phyloP scores from a whole-genome alignment of 371 early-diverging fungal genomes.

The Syncephalastrum monosporum region DNA sequence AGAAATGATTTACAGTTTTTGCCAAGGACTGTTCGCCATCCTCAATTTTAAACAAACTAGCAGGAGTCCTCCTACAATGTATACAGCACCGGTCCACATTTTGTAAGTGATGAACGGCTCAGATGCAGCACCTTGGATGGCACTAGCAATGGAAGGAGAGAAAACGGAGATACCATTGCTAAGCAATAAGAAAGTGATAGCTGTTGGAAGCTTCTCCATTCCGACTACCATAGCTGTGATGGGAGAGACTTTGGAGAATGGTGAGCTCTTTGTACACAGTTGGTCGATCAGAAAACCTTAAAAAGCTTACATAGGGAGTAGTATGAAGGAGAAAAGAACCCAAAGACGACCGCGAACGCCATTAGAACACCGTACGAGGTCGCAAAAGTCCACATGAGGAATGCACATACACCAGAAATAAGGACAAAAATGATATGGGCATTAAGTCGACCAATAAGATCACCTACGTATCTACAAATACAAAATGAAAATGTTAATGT shows the following conservation, averaged over 20 bases:
- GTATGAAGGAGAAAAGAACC: slow-evolving; percentile 19
- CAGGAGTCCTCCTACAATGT: slow-evolving; percentile 25
- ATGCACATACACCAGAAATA: not conserved
- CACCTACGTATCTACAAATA: slow-evolving; percentile 4
- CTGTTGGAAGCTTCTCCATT: slow-evolving; percentile 35
- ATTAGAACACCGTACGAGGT: slow-evolving; percentile 18
- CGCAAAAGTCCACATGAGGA: slow-evolving; percentile 34
- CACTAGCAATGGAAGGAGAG: slow-evolving; percentile 32
- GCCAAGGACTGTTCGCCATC: slow-evolving; percentile 3
- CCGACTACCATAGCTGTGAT: slow-evolving; percentile 30
- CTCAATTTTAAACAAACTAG: slow-evolving; percentile 26
- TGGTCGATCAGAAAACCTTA: too few species aligned
- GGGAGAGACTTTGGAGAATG: slow-evolving; percentile 18
- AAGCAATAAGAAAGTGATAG: slow-evolving; percentile 28
- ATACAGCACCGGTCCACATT: slow-evolving; percentile 36
- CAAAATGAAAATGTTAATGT: too few species aligned
- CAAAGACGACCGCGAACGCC: slow-evolving; percentile 22
- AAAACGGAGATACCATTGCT: slow-evolving; percentile 24
- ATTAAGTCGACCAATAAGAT: slow-evolving; percentile 14
- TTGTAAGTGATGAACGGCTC: slow-evolving; percentile 29
- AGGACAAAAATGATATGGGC: slow-evolving; percentile 7
- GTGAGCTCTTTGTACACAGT: not conserved
- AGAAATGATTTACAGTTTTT: too few species aligned
- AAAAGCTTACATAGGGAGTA: slow-evolving; percentile 11
- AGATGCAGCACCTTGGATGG: slow-evolving; percentile 17